These are phyloP conservation scores for Quercus berberidifolia DNA, from an alignment of 306 rosid species.

Conservation along the genomic window DNA sequence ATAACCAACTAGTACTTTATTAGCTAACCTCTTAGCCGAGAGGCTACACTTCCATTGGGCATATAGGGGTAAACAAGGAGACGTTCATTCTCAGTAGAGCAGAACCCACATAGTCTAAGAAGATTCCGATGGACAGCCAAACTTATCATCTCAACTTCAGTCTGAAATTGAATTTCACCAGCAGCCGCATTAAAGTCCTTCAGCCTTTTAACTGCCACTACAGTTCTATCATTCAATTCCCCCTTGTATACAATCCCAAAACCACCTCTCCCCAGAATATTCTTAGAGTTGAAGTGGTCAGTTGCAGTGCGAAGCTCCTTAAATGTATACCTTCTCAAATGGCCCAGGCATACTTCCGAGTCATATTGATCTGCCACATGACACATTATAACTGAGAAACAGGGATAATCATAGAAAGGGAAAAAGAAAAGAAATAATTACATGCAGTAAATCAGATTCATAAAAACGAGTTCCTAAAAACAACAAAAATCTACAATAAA, in stretches of 20 bases:
- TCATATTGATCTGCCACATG: slow-evolving; percentile 82
- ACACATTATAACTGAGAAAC: slow-evolving; percentile 14
- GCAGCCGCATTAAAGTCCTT: slow-evolving; percentile 90
- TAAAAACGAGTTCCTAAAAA: background rate
- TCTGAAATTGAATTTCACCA: slow-evolving; percentile 98
- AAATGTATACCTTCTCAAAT: slow-evolving; percentile 80
- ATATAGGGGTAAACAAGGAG: slow-evolving; percentile 96
- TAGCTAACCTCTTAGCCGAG: slow-evolving; percentile 83
- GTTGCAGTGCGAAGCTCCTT: slow-evolving; percentile 97
- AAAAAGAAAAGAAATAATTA: background rate
- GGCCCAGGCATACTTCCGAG: slow-evolving; percentile 94
- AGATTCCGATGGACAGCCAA: slow-evolving; percentile 95
- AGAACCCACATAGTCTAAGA: slow-evolving; percentile 85
- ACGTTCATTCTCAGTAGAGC: slow-evolving; percentile 89
- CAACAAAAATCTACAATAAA: background rate
- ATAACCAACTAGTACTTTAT: background rate
- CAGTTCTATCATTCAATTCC: slow-evolving; percentile 67
- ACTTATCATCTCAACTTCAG: slow-evolving; percentile 98
- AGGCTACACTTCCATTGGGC: slow-evolving; percentile 96
- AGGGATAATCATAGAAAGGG: background rate
- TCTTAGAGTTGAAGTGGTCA: slow-evolving; percentile 89
- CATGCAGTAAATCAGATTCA: background rate
- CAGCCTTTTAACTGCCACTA: slow-evolving; percentile 90
- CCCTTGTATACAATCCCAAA: slow-evolving; percentile 98
- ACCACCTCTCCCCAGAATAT: slow-evolving; percentile 94